Conservation (phyloP, 768 basidiomycete species). For the Podaxis carcinomalis region DNA sequence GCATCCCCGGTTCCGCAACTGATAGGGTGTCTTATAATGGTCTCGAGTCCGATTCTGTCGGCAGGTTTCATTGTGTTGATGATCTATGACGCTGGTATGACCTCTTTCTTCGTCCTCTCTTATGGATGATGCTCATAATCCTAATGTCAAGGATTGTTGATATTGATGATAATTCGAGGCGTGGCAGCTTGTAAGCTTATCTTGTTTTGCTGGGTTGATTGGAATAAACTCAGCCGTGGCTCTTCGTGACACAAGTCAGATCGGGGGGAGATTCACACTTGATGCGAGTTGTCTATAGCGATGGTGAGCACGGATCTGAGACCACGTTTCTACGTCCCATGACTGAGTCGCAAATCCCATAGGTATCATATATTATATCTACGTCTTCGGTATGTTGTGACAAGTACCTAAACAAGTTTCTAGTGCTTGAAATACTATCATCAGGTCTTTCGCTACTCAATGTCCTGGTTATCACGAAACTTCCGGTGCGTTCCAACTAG, state of each 20-base stretch:
- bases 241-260: not conserved
- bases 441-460: not conserved
- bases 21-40: not conserved
- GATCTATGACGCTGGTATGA: not conserved
- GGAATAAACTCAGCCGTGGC: not conserved
- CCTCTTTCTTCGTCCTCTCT: not conserved
- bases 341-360: not conserved
- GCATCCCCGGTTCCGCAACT: not conserved
- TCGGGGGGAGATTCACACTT: not conserved
- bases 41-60: not conserved
- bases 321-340: not conserved
- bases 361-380: conserved; percentile 3
- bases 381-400: not conserved
- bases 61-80: not conserved
- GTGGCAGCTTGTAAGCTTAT: not conserved
- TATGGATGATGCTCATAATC: not conserved
- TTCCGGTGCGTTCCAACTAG: not conserved
- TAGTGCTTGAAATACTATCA: not conserved
- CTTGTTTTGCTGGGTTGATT: too few relatives aligned
- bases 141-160: not conserved
- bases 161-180: not conserved
- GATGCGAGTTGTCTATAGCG: not conserved
- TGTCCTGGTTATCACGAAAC: not conserved
- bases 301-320: not conserved
- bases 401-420: too few relatives aligned